A percentile compares a stretch with the other conserved stretches of the same genome.
Conservation (phyloP, 257 asterid species). For the Euphrasia confusa region DNA sequence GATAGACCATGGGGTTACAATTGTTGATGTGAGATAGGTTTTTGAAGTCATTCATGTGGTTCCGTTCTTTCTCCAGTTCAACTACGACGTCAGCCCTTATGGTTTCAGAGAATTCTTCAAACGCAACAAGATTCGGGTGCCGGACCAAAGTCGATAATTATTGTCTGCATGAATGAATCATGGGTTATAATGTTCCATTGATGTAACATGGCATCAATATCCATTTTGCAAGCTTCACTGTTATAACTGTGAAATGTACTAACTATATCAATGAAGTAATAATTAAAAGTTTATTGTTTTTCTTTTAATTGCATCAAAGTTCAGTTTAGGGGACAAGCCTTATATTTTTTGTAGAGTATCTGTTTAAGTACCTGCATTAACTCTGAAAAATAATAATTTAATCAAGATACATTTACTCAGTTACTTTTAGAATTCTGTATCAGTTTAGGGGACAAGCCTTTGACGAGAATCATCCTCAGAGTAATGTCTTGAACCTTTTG, state of each 20-base stretch:
- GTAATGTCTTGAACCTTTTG: conserved; percentile 43
- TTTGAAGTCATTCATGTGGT: conserved; percentile 20
- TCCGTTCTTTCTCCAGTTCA: conserved; percentile 60
- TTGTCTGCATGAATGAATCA: neutral
- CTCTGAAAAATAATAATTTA: too few relatives aligned
- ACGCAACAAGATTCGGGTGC: conserved; percentile 50
- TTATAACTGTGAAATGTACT: too few relatives aligned
- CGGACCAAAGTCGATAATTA: conserved; percentile 33
- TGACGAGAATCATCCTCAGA: conserved; percentile 30
- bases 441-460: neutral
- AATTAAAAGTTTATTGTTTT: too few relatives aligned
- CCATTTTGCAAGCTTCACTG: too few relatives aligned
- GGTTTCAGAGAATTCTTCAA: conserved; percentile 93
- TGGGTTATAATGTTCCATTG: neutral
- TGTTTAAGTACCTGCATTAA: too few relatives aligned
- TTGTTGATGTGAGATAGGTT: neutral
- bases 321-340: too few relatives aligned
- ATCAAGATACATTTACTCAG: too few relatives aligned
- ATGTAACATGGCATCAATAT: neutral
- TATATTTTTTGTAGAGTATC: too few relatives aligned
- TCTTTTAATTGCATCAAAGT: too few relatives aligned
- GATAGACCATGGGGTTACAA: neutral
- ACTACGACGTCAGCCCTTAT: conserved; percentile 55
- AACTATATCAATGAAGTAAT: too few relatives aligned
- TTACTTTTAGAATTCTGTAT: too few relatives aligned